A percentile compares a stretch with the other conserved stretches of the same genome.
Conservation (phyloP, 2,329 filamentous ascomycete species). For the Calonectria hawksworthii region DNA sequence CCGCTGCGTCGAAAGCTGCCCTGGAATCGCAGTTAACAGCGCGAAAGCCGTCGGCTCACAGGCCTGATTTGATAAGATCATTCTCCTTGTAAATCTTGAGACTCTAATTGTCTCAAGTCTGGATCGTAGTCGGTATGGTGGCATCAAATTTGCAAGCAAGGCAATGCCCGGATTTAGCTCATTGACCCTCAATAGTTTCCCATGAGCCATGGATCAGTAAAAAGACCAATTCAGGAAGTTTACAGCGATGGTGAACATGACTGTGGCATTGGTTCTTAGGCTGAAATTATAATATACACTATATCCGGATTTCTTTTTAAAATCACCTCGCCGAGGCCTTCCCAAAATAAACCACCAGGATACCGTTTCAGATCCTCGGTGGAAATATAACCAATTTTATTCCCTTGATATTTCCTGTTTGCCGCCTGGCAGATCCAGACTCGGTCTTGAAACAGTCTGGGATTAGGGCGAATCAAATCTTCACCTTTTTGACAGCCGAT, state of each 20-base stretch:
- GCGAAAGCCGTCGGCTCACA: not conserved
- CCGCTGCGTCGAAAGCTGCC: not conserved
- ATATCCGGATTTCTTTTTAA: not conserved
- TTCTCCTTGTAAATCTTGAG: not conserved
- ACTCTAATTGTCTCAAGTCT: not conserved
- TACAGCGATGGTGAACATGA: not conserved
- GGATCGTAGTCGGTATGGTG: not conserved
- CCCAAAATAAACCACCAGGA: not conserved
- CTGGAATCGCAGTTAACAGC: not conserved
- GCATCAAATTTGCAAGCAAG: not conserved
- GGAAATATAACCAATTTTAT: not conserved
- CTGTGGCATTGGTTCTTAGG: not conserved
- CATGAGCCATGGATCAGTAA: not conserved
- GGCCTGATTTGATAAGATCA: not conserved
- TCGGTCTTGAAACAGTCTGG: not conserved
- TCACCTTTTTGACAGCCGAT: not conserved
- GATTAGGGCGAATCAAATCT: not conserved
- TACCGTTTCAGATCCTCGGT: not conserved
- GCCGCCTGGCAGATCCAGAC: not conserved
- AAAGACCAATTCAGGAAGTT: not conserved
- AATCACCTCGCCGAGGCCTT: not conserved
- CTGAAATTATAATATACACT: too few species aligned
- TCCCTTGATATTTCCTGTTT: not conserved
- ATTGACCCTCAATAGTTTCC: not conserved
- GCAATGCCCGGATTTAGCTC: not conserved